Evolutionary conservation across 208 protist species (phyloP), one percentile per base, ranked within the genome.

Genomic region (Strigomonas culicis): DNA sequence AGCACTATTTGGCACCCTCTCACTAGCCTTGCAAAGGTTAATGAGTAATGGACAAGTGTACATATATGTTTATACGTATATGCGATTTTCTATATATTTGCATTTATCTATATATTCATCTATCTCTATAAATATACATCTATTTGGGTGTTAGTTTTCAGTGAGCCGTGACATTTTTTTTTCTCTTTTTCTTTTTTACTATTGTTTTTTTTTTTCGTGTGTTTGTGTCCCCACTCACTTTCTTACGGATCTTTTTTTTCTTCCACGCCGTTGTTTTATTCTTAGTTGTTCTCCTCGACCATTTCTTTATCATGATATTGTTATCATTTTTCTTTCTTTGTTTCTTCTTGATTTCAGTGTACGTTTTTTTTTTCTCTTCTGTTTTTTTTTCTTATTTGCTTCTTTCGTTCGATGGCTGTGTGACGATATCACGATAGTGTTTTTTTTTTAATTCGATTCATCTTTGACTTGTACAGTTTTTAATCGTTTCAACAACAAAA

Each of bases 241-340:
- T 34, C 51, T 53, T 63, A 34, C 50, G 1, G n/a, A n/a, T 64
- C 36, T 25, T 57, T 66, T 51, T 69, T 56, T 58, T 34, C 31
- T 66, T 62, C 49, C 57, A 22, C 27, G 19, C 22, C 22, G 24
- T 8, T 65, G 27, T 17, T 30, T 22, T 10, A 24, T 22, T 21
- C 46, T 25, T 19, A 59, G 34, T 49, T 22, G 17, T 39, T 46
- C 44, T 22, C 13, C 21, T 24, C 27, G 27, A 8, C 7, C 24
- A 52, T 63, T 63, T 43, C 50, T 63, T 36, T 59, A 13, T 66
- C 15, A 57, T 6, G 24, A 27, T 11, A n/a, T 1, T 21, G 17
- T 34, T 30, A 24, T 28, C 24, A 17, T 51, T 46, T 25, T 34
- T 59, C 32, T 63, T 44, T 13, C 15, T 68, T 3, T 2, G 21